These are phyloP conservation scores for Saxophila tyrrhenica DNA, from an alignment of 495 filamentous ascomycete species.

Conservation along the genomic window DNA sequence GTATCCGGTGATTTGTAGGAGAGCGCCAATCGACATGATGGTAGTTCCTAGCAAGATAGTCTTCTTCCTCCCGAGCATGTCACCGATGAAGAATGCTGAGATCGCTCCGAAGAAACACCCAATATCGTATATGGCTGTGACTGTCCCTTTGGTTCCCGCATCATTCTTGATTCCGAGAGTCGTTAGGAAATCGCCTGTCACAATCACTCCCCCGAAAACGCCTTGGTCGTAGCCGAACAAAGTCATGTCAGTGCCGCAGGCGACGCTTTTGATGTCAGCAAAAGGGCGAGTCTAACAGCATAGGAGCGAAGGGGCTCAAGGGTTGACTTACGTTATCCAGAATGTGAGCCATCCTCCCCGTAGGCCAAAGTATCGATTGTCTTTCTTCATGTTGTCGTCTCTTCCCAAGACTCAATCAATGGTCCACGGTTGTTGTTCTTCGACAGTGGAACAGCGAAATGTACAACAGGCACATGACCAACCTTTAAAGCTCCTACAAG, in stretches of 20 bases:
- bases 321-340: constrained; percentile 14
- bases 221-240: constrained; percentile 31
- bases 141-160: constrained; percentile 5
- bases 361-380: constrained; percentile 18
- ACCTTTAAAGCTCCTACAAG: background rate
- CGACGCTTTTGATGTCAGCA: constrained; percentile 3
- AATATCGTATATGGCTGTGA: constrained; percentile 21
- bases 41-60: constrained; percentile 19
- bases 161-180: constrained; percentile 15
- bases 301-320: too few relatives aligned
- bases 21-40: constrained; percentile 50
- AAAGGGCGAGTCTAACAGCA: background rate
- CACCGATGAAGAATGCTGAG: constrained; percentile 10
- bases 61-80: constrained; percentile 21
- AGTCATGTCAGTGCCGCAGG: constrained; percentile 26
- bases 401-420: background rate
- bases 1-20: constrained; percentile 53
- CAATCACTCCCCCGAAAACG: constrained; percentile 29
- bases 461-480: background rate
- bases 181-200: constrained; percentile 23
- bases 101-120: constrained; percentile 23
- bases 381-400: constrained; percentile 7
- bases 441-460: background rate
- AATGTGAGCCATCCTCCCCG: constrained; percentile 20
- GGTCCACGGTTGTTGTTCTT: background rate